These are phyloP conservation scores for Eremomyces bilateralis DNA, from an alignment of 495 filamentous ascomycete genomes.

Conservation along the genomic window DNA sequence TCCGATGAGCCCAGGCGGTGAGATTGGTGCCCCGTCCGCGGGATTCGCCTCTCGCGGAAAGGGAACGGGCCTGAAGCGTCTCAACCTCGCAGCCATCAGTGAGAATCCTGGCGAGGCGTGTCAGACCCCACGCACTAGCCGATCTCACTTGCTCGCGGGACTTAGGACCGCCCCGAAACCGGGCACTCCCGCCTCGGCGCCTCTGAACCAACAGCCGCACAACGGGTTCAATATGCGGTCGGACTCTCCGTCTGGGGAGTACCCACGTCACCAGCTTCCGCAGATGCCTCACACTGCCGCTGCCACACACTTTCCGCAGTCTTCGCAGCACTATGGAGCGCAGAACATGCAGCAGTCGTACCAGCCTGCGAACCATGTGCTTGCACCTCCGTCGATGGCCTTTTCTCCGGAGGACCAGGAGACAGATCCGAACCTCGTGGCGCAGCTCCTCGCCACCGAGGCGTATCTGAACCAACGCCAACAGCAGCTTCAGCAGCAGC, in stretches of 20 bases:
- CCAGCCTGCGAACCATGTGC: conserved; percentile 56
- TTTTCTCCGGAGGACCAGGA: conserved; percentile 38
- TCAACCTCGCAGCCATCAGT: conserved; percentile 47
- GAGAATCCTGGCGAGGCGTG: conserved; percentile 35
- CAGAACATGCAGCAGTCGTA: conserved; percentile 37
- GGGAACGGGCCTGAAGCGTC: conserved; percentile 65
- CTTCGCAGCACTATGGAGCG: conserved; percentile 23
- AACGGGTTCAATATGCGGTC: conserved; percentile 23
- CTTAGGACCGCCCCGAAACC: conserved; percentile 84
- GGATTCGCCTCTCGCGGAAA: conserved; percentile 69
- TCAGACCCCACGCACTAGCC: conserved; percentile 77
- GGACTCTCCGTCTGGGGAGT: conserved; percentile 21
- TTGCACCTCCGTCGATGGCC: conserved; percentile 62
- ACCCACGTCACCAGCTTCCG: conserved; percentile 19
- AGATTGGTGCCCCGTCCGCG: conserved; percentile 49
- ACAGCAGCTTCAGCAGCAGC: conserved; percentile 53
- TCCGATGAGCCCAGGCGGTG: conserved; percentile 38
- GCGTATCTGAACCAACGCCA: conserved; percentile 73
- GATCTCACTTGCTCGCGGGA: conserved; percentile 82
- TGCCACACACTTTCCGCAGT: conserved; percentile 30
- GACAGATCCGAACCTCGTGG: conserved; percentile 65
- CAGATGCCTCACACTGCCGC: conserved; percentile 41
- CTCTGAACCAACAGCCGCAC: conserved; percentile 31
- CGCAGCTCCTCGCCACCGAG: conserved; percentile 67
- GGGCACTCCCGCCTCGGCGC: conserved; percentile 39